Evolutionary conservation across 345 rosid genomes (phyloP), one percentile per base, ranked within the genome.

Genomic region (Noccaea caerulescens): DNA sequence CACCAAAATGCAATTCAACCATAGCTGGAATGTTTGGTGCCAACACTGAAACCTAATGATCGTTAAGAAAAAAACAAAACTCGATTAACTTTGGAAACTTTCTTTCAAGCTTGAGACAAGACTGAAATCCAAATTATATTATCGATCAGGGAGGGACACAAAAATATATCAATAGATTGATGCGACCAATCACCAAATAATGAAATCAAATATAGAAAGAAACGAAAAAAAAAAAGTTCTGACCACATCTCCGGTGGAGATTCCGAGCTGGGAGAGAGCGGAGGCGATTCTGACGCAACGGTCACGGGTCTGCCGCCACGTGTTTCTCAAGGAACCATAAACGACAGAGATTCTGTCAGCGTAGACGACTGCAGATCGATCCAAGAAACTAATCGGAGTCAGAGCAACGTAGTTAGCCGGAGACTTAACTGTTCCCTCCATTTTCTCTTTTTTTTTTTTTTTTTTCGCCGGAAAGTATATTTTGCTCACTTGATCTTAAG

Each of bases 1-100:
- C 96, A 3, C 79, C 92, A 57, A 89, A 92, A 77, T 89, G 98
- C 50, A 89, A 86, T 82, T 92, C 98, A 45, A 82, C 75, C 87
- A 84, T 86, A 16, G 96, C 93, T 27, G 89, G 95, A 73, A 92
- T 77, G 54, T 89, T 86, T 12, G 91, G 91, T 16, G 89, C 83
- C 77, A 92, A 70, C 7, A 81, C 82, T 3, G 91, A 87, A 49
- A 92, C 91, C 96, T 87, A 59, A 12, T 56, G 0, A 57, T 62
- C 33, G 1, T 42, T 42, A 56, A 56, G 20, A 49, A 49, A 25
- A 14, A 45, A 12, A 27, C 30, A 27, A 27, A 27, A 27, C 33
- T 20, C 25, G 60, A 34, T 8, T 14, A 34, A n/a, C 2, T 5
- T 20, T 16, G 27, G 20, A 25, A 51, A n/a, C 11, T 33, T 9